Base-by-base conservation (phyloP, 352 stramenopile species). In the Phytophthora citrophthora region DNA sequence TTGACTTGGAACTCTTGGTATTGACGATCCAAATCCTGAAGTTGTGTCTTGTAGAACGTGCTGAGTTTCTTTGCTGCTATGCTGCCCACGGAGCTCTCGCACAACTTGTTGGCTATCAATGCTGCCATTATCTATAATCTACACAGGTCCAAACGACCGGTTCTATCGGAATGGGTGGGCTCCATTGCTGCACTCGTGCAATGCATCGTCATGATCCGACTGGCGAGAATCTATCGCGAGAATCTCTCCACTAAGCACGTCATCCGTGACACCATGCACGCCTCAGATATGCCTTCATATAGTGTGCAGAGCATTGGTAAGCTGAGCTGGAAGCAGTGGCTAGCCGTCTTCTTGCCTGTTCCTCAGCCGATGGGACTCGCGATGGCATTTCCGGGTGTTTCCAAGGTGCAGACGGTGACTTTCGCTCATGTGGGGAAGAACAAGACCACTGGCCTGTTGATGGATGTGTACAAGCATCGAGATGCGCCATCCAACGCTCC, bases 391-490 rank as follows among this genome's bases (percentile, higher is more conserved):
- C 76, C 80, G 10, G 77, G 76, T n/a, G 72, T 93, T 6, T 24
- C 60, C 57, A 83, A 76, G 56, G 61, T 74, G 13, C 52, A 77
- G n/a, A 91, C 82, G 5, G 64, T 88, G 20, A 81, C 79, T 4
- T 93, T 78, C 51, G 83, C 79, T 3, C 74, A 91, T 55, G 82
- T 93, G 18, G 84, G 84, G n/a, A 73, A 79, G 38, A 73, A 79
- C 62, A 77, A 73, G 45, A 86, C 79, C n/a, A 86, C 73, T 6
- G 41, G 56, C 12, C 61, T 93, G 36, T 70, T 77, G 13, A 93
- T 93, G 85, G 82, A 93, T 46, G 77, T 93, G 29, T 93, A 88
- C 74, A 88, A 83, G 52, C 74, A 86, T 51, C 60, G 47, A 24
- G 60, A 80, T 44, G 77, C 76, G 4, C 64, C 68, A 9, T 50